A percentile compares a stretch with the other conserved stretches of the same genome.
phyloP scores from a whole-genome alignment of 2,329 filamentous ascomycete species.

The Aspergillus oerlinghausenensis region DNA sequence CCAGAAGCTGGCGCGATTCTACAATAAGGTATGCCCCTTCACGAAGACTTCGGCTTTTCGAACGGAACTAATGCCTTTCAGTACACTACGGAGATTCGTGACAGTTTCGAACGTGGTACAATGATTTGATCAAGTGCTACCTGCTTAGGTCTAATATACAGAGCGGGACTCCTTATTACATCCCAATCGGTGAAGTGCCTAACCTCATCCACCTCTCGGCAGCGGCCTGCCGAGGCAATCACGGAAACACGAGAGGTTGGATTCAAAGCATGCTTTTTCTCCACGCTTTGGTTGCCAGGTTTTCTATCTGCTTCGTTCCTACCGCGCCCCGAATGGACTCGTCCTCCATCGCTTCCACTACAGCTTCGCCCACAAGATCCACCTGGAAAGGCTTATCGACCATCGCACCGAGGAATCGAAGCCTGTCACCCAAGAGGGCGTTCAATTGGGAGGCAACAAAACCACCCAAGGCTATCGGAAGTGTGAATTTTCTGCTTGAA shows the following conservation, averaged over 20 bases:
- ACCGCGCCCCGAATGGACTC: conserved; percentile 68
- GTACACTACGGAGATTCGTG: conserved; percentile 93
- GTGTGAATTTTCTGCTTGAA: conserved; percentile 69
- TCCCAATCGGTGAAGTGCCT: conserved; percentile 2
- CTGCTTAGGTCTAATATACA: conserved; percentile 17
- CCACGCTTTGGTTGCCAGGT: conserved; percentile 77
- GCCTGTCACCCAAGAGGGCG: conserved; percentile 66
- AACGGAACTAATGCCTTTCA: conserved; percentile 25
- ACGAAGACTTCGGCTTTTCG: background rate
- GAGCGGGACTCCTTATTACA: conserved; percentile 11
- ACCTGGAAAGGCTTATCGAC: conserved; percentile 83
- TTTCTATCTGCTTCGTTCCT: conserved; percentile 74
- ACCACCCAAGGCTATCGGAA: conserved; percentile 76
- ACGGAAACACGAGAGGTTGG: conserved; percentile 1
- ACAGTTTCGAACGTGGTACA: conserved; percentile 95
- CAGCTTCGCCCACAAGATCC: conserved; percentile 80
- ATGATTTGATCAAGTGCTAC: conserved; percentile 63
- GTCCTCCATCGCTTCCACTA: conserved; percentile 80
- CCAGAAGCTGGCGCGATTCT: conserved; percentile 91
- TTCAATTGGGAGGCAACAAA: conserved; percentile 74
- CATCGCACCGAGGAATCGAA: conserved; percentile 76
- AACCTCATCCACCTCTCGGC: conserved; percentile 1
- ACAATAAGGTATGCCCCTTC: conserved; percentile 66
- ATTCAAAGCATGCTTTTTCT: conserved; percentile 78
- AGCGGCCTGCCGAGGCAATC: background rate